Evolutionary conservation across 2,329 filamentous ascomycete genomes (phyloP).

Genomic region (Myriosclerotinia scirpicola): DNA sequence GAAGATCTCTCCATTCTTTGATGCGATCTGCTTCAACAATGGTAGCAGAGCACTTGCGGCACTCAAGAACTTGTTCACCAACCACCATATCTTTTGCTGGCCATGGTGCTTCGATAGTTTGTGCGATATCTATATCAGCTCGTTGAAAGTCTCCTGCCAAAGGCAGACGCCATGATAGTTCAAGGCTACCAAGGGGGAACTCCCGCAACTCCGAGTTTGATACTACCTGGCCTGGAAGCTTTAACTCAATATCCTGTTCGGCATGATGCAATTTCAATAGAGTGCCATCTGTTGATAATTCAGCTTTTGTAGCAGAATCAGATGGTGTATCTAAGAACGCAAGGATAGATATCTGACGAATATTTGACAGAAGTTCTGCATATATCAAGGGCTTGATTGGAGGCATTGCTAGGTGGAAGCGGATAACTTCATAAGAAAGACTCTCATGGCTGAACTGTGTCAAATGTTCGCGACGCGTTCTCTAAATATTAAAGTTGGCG

Average conservation of each 20-base stretch:
- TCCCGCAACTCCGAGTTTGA: constrained; percentile 28
- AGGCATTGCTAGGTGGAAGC: constrained; percentile 13
- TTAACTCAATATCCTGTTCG: constrained; percentile 42
- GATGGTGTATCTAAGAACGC: constrained; percentile 49
- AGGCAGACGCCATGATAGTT: constrained; percentile 57
- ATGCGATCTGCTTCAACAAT: constrained; percentile 45
- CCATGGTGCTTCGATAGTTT: constrained; percentile 46
- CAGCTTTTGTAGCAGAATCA: constrained; percentile 35
- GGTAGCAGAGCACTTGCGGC: constrained; percentile 47
- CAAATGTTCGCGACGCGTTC: constrained; percentile 1
- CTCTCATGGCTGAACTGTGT: background rate
- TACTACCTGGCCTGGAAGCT: constrained; percentile 44
- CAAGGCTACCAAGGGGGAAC: constrained; percentile 36
- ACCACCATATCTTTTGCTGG: constrained; percentile 50
- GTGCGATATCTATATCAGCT: constrained; percentile 26
- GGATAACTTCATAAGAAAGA: background rate
- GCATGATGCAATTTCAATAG: constrained; percentile 52
- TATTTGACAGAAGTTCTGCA: constrained; percentile 64
- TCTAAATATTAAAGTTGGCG: background rate
- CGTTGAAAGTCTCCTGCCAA: constrained; percentile 31
- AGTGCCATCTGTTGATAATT: constrained; percentile 48
- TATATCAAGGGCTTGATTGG: constrained; percentile 48
- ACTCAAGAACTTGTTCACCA: constrained; percentile 39
- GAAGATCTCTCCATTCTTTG: constrained; percentile 81
- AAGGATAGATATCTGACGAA: constrained; percentile 61